phyloP scores from a whole-genome alignment of 2,329 filamentous ascomycete genomes.

The Aspergillus sp. region DNA sequence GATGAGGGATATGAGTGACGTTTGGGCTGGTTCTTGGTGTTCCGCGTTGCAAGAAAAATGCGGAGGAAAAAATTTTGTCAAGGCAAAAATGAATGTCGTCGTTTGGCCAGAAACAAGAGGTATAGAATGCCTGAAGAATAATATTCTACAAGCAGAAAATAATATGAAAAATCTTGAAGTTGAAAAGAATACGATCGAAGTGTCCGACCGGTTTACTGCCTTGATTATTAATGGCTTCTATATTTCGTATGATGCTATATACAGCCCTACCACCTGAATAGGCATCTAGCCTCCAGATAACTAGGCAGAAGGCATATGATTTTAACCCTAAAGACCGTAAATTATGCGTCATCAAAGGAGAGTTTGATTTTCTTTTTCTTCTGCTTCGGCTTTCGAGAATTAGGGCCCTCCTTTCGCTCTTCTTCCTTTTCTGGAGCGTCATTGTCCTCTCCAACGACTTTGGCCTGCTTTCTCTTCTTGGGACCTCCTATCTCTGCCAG shows the following conservation, averaged over 20 bases:
- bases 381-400: constrained; percentile 30
- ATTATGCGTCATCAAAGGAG: constrained; percentile 36
- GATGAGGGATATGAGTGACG: constrained; percentile 3
- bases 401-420: constrained; percentile 14
- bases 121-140: neutral
- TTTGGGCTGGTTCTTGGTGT: constrained; percentile 4
- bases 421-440: constrained; percentile 15
- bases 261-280: neutral
- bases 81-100: neutral
- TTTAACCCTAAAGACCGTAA: neutral
- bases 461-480: constrained; percentile 39
- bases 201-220: neutral
- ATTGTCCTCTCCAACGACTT: constrained; percentile 34
- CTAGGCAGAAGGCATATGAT: no score
- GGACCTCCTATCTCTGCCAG: constrained; percentile 36
- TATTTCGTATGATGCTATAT: constrained; percentile 1
- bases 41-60: constrained; percentile 7
- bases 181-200: neutral
- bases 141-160: neutral
- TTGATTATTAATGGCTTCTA: constrained; percentile 7
- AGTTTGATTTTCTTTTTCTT: constrained; percentile 44
- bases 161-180: neutral
- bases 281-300: neutral
- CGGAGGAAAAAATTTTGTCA: constrained; percentile 9
- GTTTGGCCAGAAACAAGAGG: no score